A percentile compares a stretch with the other conserved stretches of the same genome.
phyloP scores from a whole-genome alignment of 495 filamentous ascomycete genomes.

The Hyaloscypha bicolor region DNA sequence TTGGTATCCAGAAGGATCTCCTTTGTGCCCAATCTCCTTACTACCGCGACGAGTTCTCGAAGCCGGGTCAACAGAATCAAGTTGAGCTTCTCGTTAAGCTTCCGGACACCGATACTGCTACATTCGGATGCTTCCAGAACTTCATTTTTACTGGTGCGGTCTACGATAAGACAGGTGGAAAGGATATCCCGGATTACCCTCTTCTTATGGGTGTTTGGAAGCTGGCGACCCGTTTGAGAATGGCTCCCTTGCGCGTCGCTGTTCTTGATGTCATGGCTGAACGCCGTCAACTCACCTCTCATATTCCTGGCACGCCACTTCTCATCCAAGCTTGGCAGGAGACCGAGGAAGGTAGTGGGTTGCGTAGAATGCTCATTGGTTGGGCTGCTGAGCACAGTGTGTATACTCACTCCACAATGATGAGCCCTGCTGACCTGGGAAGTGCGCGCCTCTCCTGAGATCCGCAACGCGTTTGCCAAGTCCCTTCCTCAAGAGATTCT shows the following conservation, averaged over 20 bases:
- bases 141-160: slow-evolving; percentile 53
- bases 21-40: slow-evolving; percentile 50
- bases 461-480: slow-evolving; percentile 51
- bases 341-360: slow-evolving; percentile 54
- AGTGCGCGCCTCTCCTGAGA: slow-evolving; percentile 43
- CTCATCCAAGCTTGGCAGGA: slow-evolving; percentile 57
- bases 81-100: slow-evolving; percentile 51
- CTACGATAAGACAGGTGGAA: slow-evolving; percentile 34
- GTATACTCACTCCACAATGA: neutral
- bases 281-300: slow-evolving; percentile 46
- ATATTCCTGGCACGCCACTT: slow-evolving; percentile 53
- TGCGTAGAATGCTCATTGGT: slow-evolving; percentile 52
- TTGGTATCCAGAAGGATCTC: slow-evolving; percentile 57
- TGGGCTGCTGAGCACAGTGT: slow-evolving; percentile 61
- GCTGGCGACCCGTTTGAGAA: slow-evolving; percentile 49
- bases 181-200: slow-evolving; percentile 49
- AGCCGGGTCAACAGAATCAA: slow-evolving; percentile 32
- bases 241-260: slow-evolving; percentile 53
- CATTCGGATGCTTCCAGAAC: slow-evolving; percentile 54
- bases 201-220: slow-evolving; percentile 54
- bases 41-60: slow-evolving; percentile 46
- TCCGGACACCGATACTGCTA: slow-evolving; percentile 44
- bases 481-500: slow-evolving; percentile 56
- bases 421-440: neutral
- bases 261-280: slow-evolving; percentile 55